Base-by-base conservation (phyloP, 2,329 filamentous ascomycete species). In the Fusarium dimerum region DNA sequence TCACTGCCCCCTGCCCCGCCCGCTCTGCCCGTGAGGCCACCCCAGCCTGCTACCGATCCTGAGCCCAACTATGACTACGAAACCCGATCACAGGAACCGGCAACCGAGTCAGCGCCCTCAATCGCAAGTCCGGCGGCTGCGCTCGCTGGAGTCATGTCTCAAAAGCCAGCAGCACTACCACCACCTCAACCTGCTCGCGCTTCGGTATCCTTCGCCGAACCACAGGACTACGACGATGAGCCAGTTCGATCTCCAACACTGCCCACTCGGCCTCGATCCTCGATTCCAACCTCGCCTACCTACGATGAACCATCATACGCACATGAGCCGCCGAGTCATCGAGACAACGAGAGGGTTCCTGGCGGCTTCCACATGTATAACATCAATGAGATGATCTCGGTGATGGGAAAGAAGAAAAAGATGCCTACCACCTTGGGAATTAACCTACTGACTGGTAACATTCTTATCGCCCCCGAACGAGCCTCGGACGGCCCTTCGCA, bases 401-500 rank as follows among this genome's bases (percentile, higher is more conserved):
- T 94, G 42, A 92, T 96, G 85, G 93, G 93, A 51, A 96, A 96
- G 77, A 88, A 90, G 66, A 96, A 96, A 78, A 97, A 97, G 76
- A 94, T 97, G 90, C 92, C 93, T 1, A 96, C 92, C n/a, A 96
- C 90, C 0, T 73, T 97, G 38, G 93, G 93, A n/a, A 88, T 97
- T 66, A 97, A 97, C 68, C 79, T 94, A 50, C 86, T 88, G 44
- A 95, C 90, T 15, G 92, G 92, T 39, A 84, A 88, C 32, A 95
- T 99, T 61, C 86, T 96, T 73, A 90, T 99, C 63, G 89, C 92
- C 0, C 92, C 93, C 0, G 93, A 95, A 68, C 90, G 89, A 68
- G 80, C 86, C 45, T 82, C 86, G 56, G 91, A 97, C 69, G 92
- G 91, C 2, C 88, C 89, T 4, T 86, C 90, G 54, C 87, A 95